phyloP scores from a whole-genome alignment of 1,284 basidiomycete genomes.

The Erythrobasidium hasegawianum region DNA sequence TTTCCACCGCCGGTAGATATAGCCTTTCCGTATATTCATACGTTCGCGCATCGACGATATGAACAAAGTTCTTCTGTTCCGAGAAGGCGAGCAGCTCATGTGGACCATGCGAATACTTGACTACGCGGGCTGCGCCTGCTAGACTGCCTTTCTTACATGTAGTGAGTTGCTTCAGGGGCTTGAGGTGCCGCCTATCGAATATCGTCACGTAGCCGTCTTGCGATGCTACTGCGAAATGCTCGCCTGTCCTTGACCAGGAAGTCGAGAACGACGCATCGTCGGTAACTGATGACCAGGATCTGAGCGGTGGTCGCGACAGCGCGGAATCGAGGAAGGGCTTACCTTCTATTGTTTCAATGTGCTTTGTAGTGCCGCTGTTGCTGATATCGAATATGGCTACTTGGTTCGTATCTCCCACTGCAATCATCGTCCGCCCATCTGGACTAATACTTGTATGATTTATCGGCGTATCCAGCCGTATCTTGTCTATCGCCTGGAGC shows the following conservation, averaged over 20 bases:
- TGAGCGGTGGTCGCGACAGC: constrained; percentile 44
- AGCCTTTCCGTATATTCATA: constrained; percentile 70
- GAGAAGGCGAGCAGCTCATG: constrained; percentile 73
- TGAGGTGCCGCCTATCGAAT: constrained; percentile 49
- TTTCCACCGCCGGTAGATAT: constrained; percentile 54
- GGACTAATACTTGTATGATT: constrained; percentile 76
- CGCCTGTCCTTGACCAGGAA: constrained; percentile 71
- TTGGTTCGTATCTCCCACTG: constrained; percentile 78
- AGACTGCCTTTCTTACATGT: constrained; percentile 3
- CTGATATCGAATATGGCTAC: constrained; percentile 68
- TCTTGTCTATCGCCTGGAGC: constrained; percentile 50
- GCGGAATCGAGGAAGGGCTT: constrained; percentile 47
- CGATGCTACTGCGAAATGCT: constrained; percentile 76
- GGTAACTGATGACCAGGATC: constrained; percentile 49
- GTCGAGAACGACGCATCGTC: constrained; percentile 69
- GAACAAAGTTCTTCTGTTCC: constrained; percentile 71
- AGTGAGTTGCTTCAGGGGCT: constrained; percentile 6
- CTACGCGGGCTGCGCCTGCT: constrained; percentile 65
- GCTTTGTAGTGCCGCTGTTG: constrained; percentile 48
- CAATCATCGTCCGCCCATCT: constrained; percentile 73
- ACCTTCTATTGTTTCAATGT: constrained; percentile 38
- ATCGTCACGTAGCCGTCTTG: constrained; percentile 75
- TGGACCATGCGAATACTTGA: constrained; percentile 65
- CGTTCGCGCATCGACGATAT: constrained; percentile 72
- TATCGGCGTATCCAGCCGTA: constrained; percentile 64